A percentile compares a stretch with the other conserved stretches of the same genome.
phyloP scores from a whole-genome alignment of 2,329 filamentous ascomycete genomes.

The Nemania bipapillata region DNA sequence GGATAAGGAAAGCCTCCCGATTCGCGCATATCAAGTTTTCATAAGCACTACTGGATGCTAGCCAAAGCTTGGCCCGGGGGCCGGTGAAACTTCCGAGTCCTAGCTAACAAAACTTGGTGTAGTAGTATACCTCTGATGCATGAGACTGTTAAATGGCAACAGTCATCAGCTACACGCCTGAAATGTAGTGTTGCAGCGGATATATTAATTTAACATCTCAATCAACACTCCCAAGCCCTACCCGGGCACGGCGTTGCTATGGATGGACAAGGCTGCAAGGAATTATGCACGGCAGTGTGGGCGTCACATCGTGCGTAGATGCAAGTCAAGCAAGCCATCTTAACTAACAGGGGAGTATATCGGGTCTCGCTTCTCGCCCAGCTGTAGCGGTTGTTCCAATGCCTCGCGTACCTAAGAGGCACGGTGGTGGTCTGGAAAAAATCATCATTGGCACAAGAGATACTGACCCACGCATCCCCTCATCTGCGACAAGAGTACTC shows the following conservation, averaged over 20 bases:
- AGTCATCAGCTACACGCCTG: constrained; percentile 26
- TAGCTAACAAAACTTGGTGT: constrained; percentile 12
- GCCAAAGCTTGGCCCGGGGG: constrained; percentile 34
- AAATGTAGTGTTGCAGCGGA: constrained; percentile 31
- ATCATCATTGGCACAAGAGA: constrained; percentile 45
- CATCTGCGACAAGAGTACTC: no score
- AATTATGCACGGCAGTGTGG: constrained; percentile 45
- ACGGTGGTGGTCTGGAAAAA: constrained; percentile 41
- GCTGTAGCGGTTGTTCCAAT: constrained; percentile 28
- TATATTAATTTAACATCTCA: constrained; percentile 34
- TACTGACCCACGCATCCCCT: constrained; percentile 36
- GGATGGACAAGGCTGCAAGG: constrained; percentile 42
- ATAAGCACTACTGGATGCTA: constrained; percentile 42
- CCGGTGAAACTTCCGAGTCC: constrained; percentile 28
- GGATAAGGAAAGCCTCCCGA: constrained; percentile 45
- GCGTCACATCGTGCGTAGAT: constrained; percentile 38
- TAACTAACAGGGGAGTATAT: constrained; percentile 20
- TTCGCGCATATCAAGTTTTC: constrained; percentile 39
- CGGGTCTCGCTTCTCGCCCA: constrained; percentile 22
- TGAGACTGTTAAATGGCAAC: constrained; percentile 6
- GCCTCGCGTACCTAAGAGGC: constrained; percentile 15
- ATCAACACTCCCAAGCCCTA: constrained; percentile 34
- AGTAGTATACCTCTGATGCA: background rate
- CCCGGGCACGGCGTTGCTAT: constrained; percentile 34
- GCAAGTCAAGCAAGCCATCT: constrained; percentile 43